Evolutionary conservation across 164 flowering plant genomes (phyloP).

Genomic region (Vitis rupestris): DNA sequence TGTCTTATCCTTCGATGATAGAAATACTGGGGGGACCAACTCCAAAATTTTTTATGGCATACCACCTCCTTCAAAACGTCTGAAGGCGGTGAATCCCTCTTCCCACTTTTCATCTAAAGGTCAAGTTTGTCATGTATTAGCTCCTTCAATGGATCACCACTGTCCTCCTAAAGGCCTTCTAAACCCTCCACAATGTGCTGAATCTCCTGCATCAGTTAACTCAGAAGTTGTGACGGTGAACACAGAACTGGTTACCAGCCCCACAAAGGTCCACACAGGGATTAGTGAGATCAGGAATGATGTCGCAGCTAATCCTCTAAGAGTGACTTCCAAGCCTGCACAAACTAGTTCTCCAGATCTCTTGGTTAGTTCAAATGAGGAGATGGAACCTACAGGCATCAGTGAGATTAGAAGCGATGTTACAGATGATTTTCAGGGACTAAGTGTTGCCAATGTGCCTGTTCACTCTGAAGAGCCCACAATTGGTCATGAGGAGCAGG

Average conservation of each 20-base stretch:
- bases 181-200: conserved; percentile 12
- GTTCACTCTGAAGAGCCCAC: not conserved
- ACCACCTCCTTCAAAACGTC: conserved; percentile 8
- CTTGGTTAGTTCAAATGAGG: not conserved
- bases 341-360: no score
- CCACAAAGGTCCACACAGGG: not conserved
- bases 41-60: not conserved
- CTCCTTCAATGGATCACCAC: conserved; percentile 9
- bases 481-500: not conserved
- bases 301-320: no score
- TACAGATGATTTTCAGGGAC: not conserved
- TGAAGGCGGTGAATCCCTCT: conserved; percentile 1
- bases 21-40: not conserved
- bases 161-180: conserved; percentile 7
- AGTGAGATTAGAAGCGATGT: not conserved
- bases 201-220: conserved; percentile 10
- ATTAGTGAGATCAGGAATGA: no score
- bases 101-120: not conserved
- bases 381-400: not conserved
- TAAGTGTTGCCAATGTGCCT: not conserved
- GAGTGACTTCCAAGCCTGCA: no score
- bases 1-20: not conserved
- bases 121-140: not conserved
- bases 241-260: not conserved
- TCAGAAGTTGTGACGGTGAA: conserved; percentile 9